These are phyloP conservation scores for Coemansia erecta DNA, from an alignment of 192 early-diverging fungal genomes.

Conservation along the genomic window DNA sequence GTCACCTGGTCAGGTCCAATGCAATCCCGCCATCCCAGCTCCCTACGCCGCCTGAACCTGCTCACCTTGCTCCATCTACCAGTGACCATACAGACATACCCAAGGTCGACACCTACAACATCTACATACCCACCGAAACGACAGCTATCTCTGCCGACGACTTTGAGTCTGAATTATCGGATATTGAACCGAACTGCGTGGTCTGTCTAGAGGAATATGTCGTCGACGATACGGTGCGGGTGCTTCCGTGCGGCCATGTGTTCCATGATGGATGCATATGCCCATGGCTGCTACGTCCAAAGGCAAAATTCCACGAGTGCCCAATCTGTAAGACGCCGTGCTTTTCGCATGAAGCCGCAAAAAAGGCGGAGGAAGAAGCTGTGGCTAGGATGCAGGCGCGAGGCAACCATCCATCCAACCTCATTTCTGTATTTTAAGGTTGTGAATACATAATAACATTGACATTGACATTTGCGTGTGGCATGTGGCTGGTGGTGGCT, in stretches of 20 bases:
- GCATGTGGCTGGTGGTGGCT: neutral
- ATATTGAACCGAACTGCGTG: slow-evolving; percentile 52
- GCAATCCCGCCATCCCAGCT: neutral
- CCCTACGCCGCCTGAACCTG: slow-evolving; percentile 6
- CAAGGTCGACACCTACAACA: neutral
- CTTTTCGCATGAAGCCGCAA: slow-evolving; percentile 20
- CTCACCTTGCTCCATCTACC: neutral
- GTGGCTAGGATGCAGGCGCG: slow-evolving; percentile 5
- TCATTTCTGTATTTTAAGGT: slow-evolving; percentile 28
- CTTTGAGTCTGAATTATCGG: neutral
- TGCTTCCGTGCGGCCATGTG: slow-evolving; percentile 62
- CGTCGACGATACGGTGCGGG: slow-evolving; percentile 56
- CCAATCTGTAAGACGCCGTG: slow-evolving; percentile 48
- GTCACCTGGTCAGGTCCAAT: slow-evolving; percentile 15
- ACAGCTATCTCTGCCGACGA: neutral
- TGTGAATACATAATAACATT: neutral
- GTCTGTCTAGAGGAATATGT: slow-evolving; percentile 67
- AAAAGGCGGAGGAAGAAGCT: slow-evolving; percentile 21
- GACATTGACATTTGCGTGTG: neutral
- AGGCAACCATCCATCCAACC: neutral
- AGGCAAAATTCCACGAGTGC: slow-evolving; percentile 42
- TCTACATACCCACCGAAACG: neutral
- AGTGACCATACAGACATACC: neutral
- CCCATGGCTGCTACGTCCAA: slow-evolving; percentile 35
- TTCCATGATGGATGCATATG: slow-evolving; percentile 67